Conservation (phyloP, 768 basidiomycete genomes). For the Kwoniella dejecticola region DNA sequence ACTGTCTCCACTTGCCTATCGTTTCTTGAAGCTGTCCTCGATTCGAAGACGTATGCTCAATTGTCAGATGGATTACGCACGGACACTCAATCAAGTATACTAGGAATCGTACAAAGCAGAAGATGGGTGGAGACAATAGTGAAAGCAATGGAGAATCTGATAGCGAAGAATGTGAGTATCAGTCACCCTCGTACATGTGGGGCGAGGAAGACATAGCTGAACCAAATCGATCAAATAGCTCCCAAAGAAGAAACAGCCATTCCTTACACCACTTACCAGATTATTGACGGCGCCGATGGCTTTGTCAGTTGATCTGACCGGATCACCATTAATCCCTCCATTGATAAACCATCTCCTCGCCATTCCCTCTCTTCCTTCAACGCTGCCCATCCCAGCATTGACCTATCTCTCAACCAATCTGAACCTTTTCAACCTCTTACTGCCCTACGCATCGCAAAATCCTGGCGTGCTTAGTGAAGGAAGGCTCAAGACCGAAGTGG, state of each 20-base stretch:
- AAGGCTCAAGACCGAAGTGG: conserved; percentile 33
- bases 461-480: conserved; percentile 28
- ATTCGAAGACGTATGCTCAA: conserved; percentile 1
- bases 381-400: conserved; percentile 65
- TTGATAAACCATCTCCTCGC: conserved; percentile 66
- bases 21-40: conserved; percentile 30
- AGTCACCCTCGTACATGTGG: background rate
- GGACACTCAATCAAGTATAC: background rate
- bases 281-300: conserved; percentile 60
- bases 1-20: conserved; percentile 18
- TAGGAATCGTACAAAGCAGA: conserved; percentile 2
- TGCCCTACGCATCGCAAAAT: conserved; percentile 40
- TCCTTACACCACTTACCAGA: conserved; percentile 60
- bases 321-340: conserved; percentile 56
- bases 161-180: conserved; percentile 29
- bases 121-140: conserved; percentile 46
- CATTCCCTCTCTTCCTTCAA: conserved; percentile 73
- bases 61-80: background rate
- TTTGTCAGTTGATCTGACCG: conserved; percentile 38
- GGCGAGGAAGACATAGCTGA: background rate
- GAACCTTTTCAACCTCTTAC: conserved; percentile 59
- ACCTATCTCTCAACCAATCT: conserved; percentile 67
- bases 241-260: conserved; percentile 63
- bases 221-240: conserved; percentile 38
- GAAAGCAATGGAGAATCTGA: conserved; percentile 27